These are phyloP conservation scores for Leishmania amazonensis DNA, from an alignment of 208 protist genomes.

Conservation along the genomic window DNA sequence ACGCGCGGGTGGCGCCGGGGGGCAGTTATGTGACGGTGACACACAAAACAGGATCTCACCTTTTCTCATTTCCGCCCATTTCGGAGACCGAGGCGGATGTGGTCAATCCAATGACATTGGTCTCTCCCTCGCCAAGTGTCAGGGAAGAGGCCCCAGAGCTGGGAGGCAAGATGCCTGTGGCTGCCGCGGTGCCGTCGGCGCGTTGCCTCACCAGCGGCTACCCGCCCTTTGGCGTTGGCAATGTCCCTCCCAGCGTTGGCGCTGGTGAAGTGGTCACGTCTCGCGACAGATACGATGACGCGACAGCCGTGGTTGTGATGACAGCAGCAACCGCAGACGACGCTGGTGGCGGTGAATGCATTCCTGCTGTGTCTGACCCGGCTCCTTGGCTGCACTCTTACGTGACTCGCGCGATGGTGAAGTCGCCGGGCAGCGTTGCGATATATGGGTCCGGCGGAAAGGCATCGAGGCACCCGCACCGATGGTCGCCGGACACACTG, in stretches of 20 bases:
- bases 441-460: background rate
- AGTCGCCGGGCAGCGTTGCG: background rate
- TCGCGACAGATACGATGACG: background rate
- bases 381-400: background rate
- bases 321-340: background rate
- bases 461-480: background rate
- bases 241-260: background rate
- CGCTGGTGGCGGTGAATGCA: background rate
- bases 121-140: background rate
- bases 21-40: background rate
- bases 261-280: background rate
- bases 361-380: background rate
- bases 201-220: background rate
- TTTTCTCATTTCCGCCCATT: background rate
- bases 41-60: background rate
- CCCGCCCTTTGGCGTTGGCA: background rate
- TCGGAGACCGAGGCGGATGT: background rate
- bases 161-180: background rate
- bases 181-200: background rate
- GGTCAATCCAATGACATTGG: background rate
- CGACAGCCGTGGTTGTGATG: background rate
- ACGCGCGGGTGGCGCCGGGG: background rate
- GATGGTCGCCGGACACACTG: background rate
- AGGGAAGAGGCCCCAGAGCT: background rate
- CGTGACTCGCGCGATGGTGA: background rate